Percentiles rank a stretch among this genome's conserved stretches.
phyloP scores from a whole-genome alignment of 1,284 basidiomycete species.

The Fomitopsis pinicola region DNA sequence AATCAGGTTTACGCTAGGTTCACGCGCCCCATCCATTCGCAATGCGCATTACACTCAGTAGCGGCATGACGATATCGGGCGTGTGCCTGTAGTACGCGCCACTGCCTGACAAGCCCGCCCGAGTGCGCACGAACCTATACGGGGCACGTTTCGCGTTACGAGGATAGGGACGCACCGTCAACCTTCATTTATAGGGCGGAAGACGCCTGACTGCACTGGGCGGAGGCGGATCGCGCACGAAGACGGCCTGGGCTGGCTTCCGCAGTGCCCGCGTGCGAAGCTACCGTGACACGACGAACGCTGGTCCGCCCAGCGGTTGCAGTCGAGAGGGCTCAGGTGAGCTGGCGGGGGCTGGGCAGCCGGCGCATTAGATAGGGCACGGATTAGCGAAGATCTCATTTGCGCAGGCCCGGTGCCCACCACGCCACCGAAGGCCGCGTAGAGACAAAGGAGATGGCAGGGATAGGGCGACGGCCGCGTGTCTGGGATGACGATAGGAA shows the following conservation, averaged over 20 bases:
- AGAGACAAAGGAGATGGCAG: background rate
- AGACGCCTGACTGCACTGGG: background rate
- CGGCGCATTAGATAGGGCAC: background rate
- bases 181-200: too few relatives aligned
- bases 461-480: slow-evolving; percentile 2
- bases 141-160: background rate
- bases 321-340: background rate
- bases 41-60: background rate
- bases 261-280: background rate
- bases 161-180: background rate
- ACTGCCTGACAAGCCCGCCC: too few relatives aligned
- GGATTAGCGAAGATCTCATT: slow-evolving; percentile 2
- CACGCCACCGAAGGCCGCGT: background rate
- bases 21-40: background rate
- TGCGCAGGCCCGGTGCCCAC: slow-evolving; percentile 3
- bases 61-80: background rate
- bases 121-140: background rate
- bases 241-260: background rate
- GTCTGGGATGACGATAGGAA: slow-evolving; percentile 1
- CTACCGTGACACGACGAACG: background rate
- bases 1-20: background rate
- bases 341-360: background rate
- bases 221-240: background rate
- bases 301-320: background rate
- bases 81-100: background rate